Percentiles rank a stretch among this genome's conserved stretches.
These are phyloP conservation scores for Lasiodiplodia hormozganensis DNA, from an alignment of 2,329 filamentous ascomycete genomes.

Conservation along the genomic window DNA sequence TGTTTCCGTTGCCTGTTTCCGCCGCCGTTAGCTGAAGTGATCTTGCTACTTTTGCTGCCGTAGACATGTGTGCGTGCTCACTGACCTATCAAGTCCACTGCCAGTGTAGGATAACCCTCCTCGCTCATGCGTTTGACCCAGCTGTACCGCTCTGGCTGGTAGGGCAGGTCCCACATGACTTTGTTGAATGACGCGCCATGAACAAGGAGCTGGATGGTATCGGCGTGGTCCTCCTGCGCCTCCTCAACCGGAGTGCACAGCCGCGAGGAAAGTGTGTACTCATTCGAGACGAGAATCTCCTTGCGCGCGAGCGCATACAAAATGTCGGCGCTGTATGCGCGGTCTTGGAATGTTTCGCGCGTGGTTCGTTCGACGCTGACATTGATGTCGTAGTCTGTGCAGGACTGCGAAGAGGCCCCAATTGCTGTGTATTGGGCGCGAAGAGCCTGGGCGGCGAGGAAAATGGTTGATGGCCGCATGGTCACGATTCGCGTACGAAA, in stretches of 20 bases:
- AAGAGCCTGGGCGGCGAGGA: background rate
- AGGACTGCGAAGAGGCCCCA: background rate
- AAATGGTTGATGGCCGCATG: background rate
- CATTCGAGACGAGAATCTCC: background rate
- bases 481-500: background rate
- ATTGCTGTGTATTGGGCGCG: background rate
- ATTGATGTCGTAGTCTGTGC: background rate
- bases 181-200: constrained; percentile 1
- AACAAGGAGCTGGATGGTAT: background rate
- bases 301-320: background rate
- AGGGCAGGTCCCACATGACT: constrained; percentile 4
- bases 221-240: background rate
- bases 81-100: background rate
- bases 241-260: background rate
- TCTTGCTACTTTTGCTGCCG: background rate
- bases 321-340: background rate
- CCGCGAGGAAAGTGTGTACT: background rate
- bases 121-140: background rate
- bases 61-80: background rate
- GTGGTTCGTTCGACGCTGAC: background rate
- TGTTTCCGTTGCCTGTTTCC: background rate
- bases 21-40: background rate
- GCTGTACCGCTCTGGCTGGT: constrained; percentile 4
- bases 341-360: background rate
- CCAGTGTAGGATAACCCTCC: background rate